A percentile compares a stretch with the other conserved stretches of the same genome.
These are phyloP conservation scores for Blastocystis hominis DNA, from an alignment of 352 stramenopile species.

Conservation along the genomic window DNA sequence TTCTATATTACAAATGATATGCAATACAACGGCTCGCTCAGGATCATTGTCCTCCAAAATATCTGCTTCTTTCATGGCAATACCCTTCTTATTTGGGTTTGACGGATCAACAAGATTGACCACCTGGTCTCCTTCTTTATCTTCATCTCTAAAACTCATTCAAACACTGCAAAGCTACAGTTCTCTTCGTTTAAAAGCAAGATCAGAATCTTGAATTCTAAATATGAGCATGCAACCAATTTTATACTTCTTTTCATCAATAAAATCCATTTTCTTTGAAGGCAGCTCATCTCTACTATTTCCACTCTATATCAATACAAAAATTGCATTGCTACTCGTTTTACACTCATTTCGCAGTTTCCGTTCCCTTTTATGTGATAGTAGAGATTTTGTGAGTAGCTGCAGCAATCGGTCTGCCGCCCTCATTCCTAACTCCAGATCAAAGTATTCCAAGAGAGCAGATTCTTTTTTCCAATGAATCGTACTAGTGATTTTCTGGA, in stretches of 20 bases:
- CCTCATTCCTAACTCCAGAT: not conserved
- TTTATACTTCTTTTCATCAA: not conserved
- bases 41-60: conserved; percentile 1
- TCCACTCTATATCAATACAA: not conserved
- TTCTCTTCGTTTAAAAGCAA: not conserved
- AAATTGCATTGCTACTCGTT: not conserved
- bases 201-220: not conserved
- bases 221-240: not conserved
- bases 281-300: not conserved
- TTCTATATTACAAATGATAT: not conserved
- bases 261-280: not conserved
- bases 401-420: not conserved
- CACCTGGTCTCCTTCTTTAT: not conserved
- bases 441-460: too few relatives aligned
- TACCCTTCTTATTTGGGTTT: not conserved
- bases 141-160: not conserved
- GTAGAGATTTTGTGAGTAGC: not conserved
- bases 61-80: not conserved
- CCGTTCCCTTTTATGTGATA: not conserved
- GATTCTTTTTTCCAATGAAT: not conserved
- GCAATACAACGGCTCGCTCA: not conserved
- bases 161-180: not conserved
- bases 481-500: conserved; percentile 7
- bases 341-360: not conserved
- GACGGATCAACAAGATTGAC: not conserved